A percentile compares a stretch with the other conserved stretches of the same genome.
Conservation (phyloP, 192 early-diverging fungal species). For the Podila minutissima region DNA sequence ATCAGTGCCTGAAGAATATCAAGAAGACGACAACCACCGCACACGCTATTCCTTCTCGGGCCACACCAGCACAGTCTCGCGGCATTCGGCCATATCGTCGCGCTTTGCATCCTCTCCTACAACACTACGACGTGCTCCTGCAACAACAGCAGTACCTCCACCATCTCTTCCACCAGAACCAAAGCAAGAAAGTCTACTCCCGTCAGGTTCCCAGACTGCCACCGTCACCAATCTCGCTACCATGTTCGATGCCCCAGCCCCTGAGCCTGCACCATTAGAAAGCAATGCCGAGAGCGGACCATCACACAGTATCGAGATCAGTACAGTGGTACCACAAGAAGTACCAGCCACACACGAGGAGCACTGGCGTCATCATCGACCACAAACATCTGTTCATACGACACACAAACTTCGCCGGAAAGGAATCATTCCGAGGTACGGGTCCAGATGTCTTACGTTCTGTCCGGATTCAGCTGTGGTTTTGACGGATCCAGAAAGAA, state of each 20-base stretch:
- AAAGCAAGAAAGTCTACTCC: neutral
- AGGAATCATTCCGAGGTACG: conserved; percentile 26
- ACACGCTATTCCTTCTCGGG: conserved; percentile 33
- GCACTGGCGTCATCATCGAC: neutral
- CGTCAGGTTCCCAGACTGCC: neutral
- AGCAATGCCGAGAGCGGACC: neutral
- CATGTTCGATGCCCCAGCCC: neutral
- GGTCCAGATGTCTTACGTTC: conserved; percentile 4
- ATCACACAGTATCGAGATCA: neutral
- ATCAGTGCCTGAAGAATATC: conserved; percentile 29
- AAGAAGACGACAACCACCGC: conserved; percentile 11
- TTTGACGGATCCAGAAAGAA: neutral
- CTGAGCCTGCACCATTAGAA: neutral
- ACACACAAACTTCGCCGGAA: conserved; percentile 5
- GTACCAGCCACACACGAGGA: too few relatives aligned
- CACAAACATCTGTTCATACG: neutral
- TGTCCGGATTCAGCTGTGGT: neutral
- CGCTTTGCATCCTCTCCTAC: conserved; percentile 5
- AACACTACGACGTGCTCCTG: conserved; percentile 11
- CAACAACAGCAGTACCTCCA: neutral
- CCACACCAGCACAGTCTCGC: conserved; percentile 35
- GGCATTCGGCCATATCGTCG: conserved; percentile 18
- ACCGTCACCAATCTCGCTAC: neutral
- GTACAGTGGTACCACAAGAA: too few relatives aligned
- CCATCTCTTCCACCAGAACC: neutral